Evolutionary conservation across 2,329 filamentous ascomycete species (phyloP).

Genomic region (Stemphylium lycopersici): DNA sequence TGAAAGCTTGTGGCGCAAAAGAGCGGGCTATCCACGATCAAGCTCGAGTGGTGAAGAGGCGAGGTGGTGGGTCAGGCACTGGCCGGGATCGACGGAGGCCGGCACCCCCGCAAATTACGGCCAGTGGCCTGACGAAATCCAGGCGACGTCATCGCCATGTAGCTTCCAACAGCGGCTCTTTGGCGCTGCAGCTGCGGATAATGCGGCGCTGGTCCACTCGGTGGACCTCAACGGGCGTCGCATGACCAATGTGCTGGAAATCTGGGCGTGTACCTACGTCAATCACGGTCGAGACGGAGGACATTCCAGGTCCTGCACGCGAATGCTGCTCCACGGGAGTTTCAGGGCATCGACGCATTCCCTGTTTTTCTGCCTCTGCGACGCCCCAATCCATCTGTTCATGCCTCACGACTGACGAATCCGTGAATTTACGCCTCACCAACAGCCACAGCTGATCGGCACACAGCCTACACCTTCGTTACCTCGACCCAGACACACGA

Average conservation of each 20-base stretch:
- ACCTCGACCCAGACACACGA: conserved; percentile 4
- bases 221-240: conserved; percentile 21
- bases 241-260: conserved; percentile 11
- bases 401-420: conserved; percentile 4
- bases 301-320: conserved; percentile 13
- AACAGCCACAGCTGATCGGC: background rate
- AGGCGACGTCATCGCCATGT: conserved; percentile 29
- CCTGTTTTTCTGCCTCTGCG: conserved; percentile 17
- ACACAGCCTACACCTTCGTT: background rate
- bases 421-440: background rate
- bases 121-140: conserved; percentile 21
- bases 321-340: conserved; percentile 9
- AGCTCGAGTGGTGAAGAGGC: background rate
- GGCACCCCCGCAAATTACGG: conserved; percentile 24
- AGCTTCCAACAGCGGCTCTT: conserved; percentile 24
- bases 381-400: background rate
- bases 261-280: conserved; percentile 27
- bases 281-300: conserved; percentile 24
- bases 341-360: conserved; percentile 13
- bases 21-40: too few relatives aligned
- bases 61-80: background rate
- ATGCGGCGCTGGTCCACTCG: conserved; percentile 15
- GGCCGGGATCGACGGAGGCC: conserved; percentile 4
- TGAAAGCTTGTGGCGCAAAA: background rate
- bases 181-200: conserved; percentile 24